Percentiles rank a stretch among this genome's conserved stretches.
These are phyloP conservation scores for Suillus decipiens DNA, from an alignment of 768 basidiomycete species.

Conservation along the genomic window DNA sequence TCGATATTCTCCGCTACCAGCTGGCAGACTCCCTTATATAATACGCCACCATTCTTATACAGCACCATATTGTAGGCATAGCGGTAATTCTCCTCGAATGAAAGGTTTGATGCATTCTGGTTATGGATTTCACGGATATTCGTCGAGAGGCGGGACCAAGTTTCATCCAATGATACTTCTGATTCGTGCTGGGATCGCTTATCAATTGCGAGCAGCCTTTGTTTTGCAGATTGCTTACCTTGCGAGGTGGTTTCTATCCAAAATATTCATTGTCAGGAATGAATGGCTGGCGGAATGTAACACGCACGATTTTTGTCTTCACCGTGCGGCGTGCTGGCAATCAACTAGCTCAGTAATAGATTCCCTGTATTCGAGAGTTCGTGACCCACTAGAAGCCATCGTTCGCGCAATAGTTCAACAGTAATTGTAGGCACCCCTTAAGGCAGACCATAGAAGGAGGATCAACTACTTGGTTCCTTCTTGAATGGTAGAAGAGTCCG, in stretches of 20 bases:
- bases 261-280: conserved; percentile 22
- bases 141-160: conserved; percentile 75
- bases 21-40: conserved; percentile 82
- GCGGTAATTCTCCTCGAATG: conserved; percentile 92
- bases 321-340: conserved; percentile 30
- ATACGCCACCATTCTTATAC: conserved; percentile 75
- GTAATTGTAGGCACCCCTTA: conserved; percentile 3
- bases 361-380: not conserved
- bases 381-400: conserved; percentile 33
- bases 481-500: not conserved
- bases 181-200: conserved; percentile 58
- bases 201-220: conserved; percentile 1
- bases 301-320: conserved; percentile 46
- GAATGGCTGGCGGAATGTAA: conserved; percentile 23
- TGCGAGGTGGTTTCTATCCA: conserved; percentile 46
- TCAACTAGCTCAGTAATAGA: conserved; percentile 21
- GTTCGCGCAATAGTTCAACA: conserved; percentile 9
- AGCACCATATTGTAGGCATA: conserved; percentile 95
- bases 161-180: conserved; percentile 77
- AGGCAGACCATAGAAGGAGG: conserved; percentile 4
- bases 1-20: conserved; percentile 86
- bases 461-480: conserved; percentile 1
- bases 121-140: conserved; percentile 96
- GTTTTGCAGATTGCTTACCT: conserved; percentile 35
- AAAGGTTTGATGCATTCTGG: conserved; percentile 86